Evolutionary conservation across 2,329 filamentous ascomycete genomes (phyloP).

Genomic region (Penicillium brasilianum): DNA sequence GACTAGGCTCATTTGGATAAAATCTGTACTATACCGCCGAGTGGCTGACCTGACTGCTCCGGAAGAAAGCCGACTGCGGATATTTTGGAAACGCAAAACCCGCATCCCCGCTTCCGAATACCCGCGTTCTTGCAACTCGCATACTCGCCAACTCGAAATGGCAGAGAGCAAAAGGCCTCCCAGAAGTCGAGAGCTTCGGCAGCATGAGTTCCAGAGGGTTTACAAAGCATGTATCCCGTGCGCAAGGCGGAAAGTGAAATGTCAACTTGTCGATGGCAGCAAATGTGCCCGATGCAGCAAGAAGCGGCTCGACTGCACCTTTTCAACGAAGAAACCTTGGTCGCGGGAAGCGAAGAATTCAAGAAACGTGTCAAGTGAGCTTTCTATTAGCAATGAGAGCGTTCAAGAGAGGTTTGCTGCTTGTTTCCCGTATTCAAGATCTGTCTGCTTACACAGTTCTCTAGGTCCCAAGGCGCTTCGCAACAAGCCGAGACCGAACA

Average conservation of each 20-base stretch:
- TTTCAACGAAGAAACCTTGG: constrained; percentile 37
- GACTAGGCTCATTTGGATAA: no score
- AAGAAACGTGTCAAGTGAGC: neutral
- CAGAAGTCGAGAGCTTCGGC: constrained; percentile 22
- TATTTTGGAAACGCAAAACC: constrained; percentile 15
- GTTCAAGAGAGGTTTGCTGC: neutral
- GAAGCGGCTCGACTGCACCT: constrained; percentile 51
- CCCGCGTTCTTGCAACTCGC: constrained; percentile 8
- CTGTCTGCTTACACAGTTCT: neutral
- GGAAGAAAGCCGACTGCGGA: constrained; percentile 1
- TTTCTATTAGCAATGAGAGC: neutral
- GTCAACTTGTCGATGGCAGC: constrained; percentile 47
- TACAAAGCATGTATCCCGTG: constrained; percentile 57
- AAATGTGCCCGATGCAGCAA: constrained; percentile 45
- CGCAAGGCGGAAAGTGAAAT: constrained; percentile 53
- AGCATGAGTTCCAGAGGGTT: constrained; percentile 49
- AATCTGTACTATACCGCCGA: no score
- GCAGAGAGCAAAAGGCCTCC: constrained; percentile 17
- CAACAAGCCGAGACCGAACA: constrained; percentile 18
- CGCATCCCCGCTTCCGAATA: constrained; percentile 13
- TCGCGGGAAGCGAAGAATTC: constrained; percentile 20
- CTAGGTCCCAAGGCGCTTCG: neutral
- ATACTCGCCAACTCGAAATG: neutral
- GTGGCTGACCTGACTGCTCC: neutral
- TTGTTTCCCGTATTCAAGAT: neutral